Evolutionary conservation across 768 basidiomycete genomes (phyloP), one percentile per base, ranked within the genome.

Genomic region (Boletus sensibilis): DNA sequence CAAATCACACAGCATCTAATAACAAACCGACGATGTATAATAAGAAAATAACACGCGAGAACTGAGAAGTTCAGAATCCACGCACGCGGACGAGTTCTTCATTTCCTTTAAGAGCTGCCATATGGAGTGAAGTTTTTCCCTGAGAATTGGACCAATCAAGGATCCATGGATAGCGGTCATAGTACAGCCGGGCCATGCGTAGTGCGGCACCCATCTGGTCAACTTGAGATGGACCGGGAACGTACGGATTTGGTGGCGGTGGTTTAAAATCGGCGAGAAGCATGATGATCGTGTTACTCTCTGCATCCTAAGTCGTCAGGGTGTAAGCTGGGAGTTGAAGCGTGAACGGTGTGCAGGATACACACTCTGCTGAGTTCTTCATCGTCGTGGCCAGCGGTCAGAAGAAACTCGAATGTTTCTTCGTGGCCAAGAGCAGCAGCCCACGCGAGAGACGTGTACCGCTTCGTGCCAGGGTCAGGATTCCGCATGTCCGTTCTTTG

Each of bases 271-370:
- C 92, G 25, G 94, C 93, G n/a, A 98, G 82, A 12, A 96, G 79
- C 78, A 94, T 93, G 45, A 97, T 85, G 44, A 97, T 88, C 1
- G 94, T 97, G 68, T 94, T 94, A 65, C 90, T 90, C 67, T 96
- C 94, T 7, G 83, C 83, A 69, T 98, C 95, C 95, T 97, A 50
- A 29, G 29, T 53, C 34, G 47, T 39, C 52, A 43, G 45, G 42
- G 55, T 53, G 50, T 68, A 57, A 67, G 64, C 59, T 61, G 40
- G 55, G 47, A 50, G 46, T 10, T 25, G 48, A 53, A 50, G 50
- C 35, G 55, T 44, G 43, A 51, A 50, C 21, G 34, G 48, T 38
- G 56, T 12, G 34, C 53, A 38, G 44, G 37, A 56, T 43, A 77
- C 87, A 64, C 68, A 94, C 95, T 80, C 84, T 85, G 74, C 89